phyloP scores from a whole-genome alignment of 805 yeast species.

The Saccharomyces jurei region DNA sequence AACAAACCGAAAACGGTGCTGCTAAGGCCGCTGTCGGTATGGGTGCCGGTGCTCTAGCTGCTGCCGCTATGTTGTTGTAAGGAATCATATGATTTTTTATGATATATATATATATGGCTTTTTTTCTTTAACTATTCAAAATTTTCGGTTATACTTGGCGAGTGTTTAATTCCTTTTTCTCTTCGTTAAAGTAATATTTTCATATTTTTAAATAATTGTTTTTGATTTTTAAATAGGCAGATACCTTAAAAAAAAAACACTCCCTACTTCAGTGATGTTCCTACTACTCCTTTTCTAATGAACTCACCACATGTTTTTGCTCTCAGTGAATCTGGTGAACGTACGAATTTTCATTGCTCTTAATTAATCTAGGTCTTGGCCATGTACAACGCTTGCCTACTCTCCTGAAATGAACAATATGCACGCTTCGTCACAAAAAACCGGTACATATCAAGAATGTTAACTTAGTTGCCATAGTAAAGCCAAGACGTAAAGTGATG shows the following conservation, averaged over 20 bases:
- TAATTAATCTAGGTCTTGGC: no score
- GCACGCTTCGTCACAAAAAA: no score
- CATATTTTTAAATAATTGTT: background rate
- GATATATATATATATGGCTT: background rate
- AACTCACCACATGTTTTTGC: background rate
- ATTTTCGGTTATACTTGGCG: background rate
- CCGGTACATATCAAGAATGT: no score
- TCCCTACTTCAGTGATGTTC: background rate
- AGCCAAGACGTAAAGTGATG: no score
- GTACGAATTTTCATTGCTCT: no score
- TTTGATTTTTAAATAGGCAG: background rate
- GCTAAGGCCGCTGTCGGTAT: slow-evolving; percentile 17
- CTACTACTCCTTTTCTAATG: background rate
- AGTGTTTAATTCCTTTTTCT: background rate
- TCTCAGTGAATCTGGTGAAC: no score
- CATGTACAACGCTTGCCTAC: no score
- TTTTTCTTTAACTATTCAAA: background rate
- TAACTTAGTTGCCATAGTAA: no score
- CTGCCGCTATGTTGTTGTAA: slow-evolving; percentile 29
- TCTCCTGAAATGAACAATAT: no score
- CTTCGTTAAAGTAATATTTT: background rate
- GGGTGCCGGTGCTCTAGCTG: slow-evolving; percentile 21
- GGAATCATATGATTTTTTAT: background rate
- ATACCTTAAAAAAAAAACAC: background rate
- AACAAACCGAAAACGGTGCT: slow-evolving; percentile 22